Conservation (phyloP, 208 protist genomes). For the Trypanosoma rangeli region DNA sequence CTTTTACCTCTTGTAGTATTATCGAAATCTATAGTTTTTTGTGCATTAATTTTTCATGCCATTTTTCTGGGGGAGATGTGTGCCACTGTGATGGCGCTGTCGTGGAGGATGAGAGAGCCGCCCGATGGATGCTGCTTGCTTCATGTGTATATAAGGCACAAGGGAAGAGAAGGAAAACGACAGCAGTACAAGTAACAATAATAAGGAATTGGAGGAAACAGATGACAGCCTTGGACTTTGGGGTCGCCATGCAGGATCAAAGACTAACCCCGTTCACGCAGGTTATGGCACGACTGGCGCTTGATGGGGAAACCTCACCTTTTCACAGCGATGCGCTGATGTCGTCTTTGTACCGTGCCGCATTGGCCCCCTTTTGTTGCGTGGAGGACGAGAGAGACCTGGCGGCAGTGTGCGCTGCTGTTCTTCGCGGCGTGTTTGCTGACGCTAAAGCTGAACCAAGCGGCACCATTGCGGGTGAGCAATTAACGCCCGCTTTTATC, state of each 20-base stretch:
- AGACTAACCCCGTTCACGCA: slow-evolving; percentile 8
- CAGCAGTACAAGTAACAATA: not conserved
- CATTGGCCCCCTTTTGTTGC: slow-evolving; percentile 4
- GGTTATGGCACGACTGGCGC: not conserved
- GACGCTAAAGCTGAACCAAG: not conserved
- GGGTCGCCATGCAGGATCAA: slow-evolving; percentile 3
- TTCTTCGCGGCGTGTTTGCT: slow-evolving; percentile 3
- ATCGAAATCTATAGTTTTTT: not conserved
- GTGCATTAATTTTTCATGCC: not conserved
- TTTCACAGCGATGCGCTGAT: not conserved
- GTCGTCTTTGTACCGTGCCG: slow-evolving; percentile 1
- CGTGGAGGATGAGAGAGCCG: not conserved
- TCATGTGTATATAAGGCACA: not conserved
- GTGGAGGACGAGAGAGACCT: not conserved
- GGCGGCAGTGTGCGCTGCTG: not conserved
- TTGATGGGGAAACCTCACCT: slow-evolving; percentile 9
- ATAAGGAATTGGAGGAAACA: not conserved
- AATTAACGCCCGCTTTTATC: slow-evolving; percentile 18
- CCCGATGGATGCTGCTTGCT: not conserved
- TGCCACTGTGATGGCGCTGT: not conserved
- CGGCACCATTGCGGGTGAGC: not conserved
- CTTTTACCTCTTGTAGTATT: not conserved
- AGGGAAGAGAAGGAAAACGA: no score
- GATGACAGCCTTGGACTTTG: slow-evolving; percentile 16
- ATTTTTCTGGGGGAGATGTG: not conserved